Conservation (phyloP, 768 basidiomycete genomes). For the Pulveroboletus ravenelii region DNA sequence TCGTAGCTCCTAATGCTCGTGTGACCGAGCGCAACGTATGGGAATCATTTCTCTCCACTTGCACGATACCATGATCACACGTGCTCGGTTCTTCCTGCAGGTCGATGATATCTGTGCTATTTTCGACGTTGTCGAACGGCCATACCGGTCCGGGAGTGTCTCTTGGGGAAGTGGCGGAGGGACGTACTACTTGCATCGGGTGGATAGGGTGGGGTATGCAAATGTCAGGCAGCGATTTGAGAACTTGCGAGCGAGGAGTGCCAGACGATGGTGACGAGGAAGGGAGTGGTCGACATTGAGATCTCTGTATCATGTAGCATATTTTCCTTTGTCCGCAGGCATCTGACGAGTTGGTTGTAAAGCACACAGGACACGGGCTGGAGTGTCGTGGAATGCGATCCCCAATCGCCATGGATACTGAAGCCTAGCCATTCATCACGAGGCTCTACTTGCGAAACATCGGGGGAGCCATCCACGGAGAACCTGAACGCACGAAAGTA, state of each 20-base stretch:
- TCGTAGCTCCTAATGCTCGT: constrained; percentile 70
- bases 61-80: background rate
- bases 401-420: no score
- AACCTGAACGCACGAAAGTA: background rate
- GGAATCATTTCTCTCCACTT: background rate
- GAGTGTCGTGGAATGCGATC: background rate
- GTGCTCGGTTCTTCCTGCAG: constrained; percentile 30
- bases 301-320: background rate
- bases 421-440: no score
- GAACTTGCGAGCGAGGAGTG: constrained; percentile 35
- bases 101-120: constrained; percentile 78
- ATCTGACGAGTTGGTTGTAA: background rate
- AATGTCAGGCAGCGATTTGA: constrained; percentile 55
- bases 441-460: background rate
- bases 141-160: constrained; percentile 69
- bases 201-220: constrained; percentile 69
- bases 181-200: constrained; percentile 69
- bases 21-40: constrained; percentile 81
- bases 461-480: background rate
- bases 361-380: background rate
- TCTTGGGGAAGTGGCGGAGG: constrained; percentile 77
- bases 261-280: constrained; percentile 19
- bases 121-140: constrained; percentile 66
- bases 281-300: background rate
- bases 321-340: background rate